A percentile compares a stretch with the other conserved stretches of the same genome.
These are phyloP conservation scores for Lanmaoa rubissima DNA, from an alignment of 768 basidiomycete genomes.

Conservation along the genomic window DNA sequence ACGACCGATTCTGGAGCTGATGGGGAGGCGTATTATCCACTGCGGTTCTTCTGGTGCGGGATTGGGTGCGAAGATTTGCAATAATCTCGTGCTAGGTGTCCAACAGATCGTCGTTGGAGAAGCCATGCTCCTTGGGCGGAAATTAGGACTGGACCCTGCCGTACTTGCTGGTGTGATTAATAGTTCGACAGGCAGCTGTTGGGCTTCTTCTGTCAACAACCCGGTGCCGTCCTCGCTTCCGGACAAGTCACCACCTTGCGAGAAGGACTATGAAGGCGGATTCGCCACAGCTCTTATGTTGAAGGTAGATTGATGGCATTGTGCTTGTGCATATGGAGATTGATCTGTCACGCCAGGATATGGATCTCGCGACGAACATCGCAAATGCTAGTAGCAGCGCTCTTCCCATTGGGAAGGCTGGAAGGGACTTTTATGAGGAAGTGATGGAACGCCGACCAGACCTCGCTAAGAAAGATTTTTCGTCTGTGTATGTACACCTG, in stretches of 20 bases:
- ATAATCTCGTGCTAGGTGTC: conserved; percentile 76
- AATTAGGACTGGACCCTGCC: conserved; percentile 73
- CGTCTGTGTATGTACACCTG: conserved; percentile 72
- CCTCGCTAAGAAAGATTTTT: conserved; percentile 73
- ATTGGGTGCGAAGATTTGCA: conserved; percentile 87
- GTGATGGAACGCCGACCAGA: conserved; percentile 55
- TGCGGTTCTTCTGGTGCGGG: conserved; percentile 83
- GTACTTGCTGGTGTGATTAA: conserved; percentile 83
- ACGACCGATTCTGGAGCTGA: conserved; percentile 57
- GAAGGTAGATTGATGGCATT: conserved; percentile 48
- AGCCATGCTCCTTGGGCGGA: conserved; percentile 84
- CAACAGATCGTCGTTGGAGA: conserved; percentile 86
- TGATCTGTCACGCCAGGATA: conserved; percentile 53
- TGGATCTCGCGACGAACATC: conserved; percentile 74
- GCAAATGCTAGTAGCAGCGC: conserved; percentile 48
- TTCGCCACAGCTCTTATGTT: conserved; percentile 83
- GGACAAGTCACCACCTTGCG: conserved; percentile 75
- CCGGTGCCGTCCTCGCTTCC: conserved; percentile 76
- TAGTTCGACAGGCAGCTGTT: conserved; percentile 79
- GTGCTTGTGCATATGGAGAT: not conserved
- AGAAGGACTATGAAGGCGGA: conserved; percentile 80
- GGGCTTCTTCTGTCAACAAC: conserved; percentile 85
- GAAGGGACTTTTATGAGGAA: conserved; percentile 58
- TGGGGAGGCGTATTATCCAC: conserved; percentile 82
- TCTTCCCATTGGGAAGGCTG: conserved; percentile 65